Conservation (phyloP, 139 green algal genomes). For the Marvania coccoides region DNA sequence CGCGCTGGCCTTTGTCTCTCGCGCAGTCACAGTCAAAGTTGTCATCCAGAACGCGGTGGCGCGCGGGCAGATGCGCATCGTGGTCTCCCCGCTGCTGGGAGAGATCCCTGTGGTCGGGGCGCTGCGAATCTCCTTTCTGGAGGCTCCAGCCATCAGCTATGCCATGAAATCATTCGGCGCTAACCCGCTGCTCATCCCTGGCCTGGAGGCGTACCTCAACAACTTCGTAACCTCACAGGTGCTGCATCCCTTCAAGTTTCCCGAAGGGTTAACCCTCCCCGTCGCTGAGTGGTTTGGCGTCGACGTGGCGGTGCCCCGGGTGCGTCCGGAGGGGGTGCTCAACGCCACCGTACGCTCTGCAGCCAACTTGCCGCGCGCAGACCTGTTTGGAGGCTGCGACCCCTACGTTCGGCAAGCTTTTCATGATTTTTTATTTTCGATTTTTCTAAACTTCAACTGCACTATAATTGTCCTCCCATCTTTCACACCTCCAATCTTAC, state of each 20-base stretch:
- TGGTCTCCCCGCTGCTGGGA: constrained; percentile 17
- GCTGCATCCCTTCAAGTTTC: constrained; percentile 18
- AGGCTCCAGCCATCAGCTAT: neutral
- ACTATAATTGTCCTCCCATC: neutral
- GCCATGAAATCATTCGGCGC: neutral
- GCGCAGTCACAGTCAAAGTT: constrained; percentile 7
- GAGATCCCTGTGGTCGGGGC: constrained; percentile 17
- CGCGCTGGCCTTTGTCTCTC: neutral
- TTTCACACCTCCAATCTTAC: neutral
- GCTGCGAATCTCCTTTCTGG: neutral
- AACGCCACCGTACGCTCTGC: constrained; percentile 10
- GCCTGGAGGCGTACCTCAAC: constrained; percentile 13
- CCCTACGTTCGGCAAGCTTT: constrained; percentile 3
- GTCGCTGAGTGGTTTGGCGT: neutral
- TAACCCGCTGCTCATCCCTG: constrained; percentile 18
- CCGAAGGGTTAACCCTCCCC: constrained; percentile 11
- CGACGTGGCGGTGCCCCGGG: neutral
- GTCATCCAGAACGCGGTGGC: constrained; percentile 17
- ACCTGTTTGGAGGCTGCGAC: constrained; percentile 8
- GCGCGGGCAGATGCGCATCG: constrained; percentile 9
- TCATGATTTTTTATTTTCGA: neutral
- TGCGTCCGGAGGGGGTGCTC: constrained; percentile 21
- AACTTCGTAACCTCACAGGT: constrained; percentile 16
- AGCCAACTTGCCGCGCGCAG: constrained; percentile 16
- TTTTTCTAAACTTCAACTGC: too few relatives aligned